phyloP scores from a whole-genome alignment of 164 flowering plant genomes.

The Akebia trifoliata region DNA sequence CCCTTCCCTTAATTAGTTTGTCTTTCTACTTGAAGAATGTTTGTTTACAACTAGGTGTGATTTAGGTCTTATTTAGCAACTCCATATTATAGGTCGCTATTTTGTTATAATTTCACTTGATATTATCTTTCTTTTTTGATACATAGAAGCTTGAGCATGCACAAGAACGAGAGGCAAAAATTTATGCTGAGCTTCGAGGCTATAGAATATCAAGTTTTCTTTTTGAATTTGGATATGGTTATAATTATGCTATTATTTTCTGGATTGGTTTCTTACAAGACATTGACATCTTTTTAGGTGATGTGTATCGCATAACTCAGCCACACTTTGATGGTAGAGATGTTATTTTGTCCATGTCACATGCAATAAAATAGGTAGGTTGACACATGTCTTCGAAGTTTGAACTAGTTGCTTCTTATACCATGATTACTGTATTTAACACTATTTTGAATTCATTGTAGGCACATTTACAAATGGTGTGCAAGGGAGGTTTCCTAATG shows the following conservation, averaged over 20 bases:
- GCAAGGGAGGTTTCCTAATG: too few relatives aligned
- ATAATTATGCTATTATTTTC: constrained; percentile 4
- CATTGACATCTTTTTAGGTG: constrained; percentile 44
- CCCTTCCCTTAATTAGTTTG: too few relatives aligned
- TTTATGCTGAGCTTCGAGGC: constrained; percentile 91
- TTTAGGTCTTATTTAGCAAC: too few relatives aligned
- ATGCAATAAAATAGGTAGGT: constrained; percentile 72
- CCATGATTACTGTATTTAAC: too few relatives aligned
- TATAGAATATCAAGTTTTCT: constrained; percentile 76
- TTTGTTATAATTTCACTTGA: neutral
- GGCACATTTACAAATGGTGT: too few relatives aligned
- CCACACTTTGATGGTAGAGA: too few relatives aligned
- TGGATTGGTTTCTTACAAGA: constrained; percentile 6
- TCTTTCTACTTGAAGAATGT: neutral
- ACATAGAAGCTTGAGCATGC: too few relatives aligned
- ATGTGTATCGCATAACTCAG: too few relatives aligned
- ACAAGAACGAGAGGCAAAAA: constrained; percentile 68
- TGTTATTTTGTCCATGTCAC: constrained; percentile 79
- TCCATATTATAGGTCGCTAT: too few relatives aligned
- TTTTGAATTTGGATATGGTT: constrained; percentile 2
- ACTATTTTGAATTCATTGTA: too few relatives aligned
- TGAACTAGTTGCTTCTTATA: too few relatives aligned
- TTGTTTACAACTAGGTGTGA: too few relatives aligned
- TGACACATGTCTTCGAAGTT: neutral
- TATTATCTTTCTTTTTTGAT: constrained; percentile 1